A percentile compares a stretch with the other conserved stretches of the same genome.
These are phyloP conservation scores for Aureobasidium subglaciale DNA, from an alignment of 2,329 filamentous ascomycete species.

Conservation along the genomic window DNA sequence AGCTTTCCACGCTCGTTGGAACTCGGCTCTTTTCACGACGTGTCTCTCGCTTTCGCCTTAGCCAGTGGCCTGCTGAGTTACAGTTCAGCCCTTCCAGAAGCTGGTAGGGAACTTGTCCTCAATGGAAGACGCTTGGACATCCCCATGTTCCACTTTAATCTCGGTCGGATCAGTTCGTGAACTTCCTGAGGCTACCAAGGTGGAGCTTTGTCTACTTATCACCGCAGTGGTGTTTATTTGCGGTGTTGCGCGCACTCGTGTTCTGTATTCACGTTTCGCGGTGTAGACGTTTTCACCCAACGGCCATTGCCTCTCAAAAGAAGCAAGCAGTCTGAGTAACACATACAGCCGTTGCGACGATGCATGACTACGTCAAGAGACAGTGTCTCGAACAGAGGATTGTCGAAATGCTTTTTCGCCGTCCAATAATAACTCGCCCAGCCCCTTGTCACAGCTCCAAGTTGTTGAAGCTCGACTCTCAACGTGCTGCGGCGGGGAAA, in stretches of 20 bases:
- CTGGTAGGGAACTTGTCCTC: neutral
- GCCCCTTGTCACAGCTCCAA: constrained; percentile 1
- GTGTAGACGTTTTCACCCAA: neutral
- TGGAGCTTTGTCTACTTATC: constrained; percentile 5
- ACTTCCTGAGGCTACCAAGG: constrained; percentile 9
- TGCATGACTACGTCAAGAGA: constrained; percentile 4
- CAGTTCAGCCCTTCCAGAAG: constrained; percentile 12
- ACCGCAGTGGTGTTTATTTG: constrained; percentile 9
- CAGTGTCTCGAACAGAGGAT: constrained; percentile 5
- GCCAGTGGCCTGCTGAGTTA: neutral
- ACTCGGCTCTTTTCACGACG: neutral
- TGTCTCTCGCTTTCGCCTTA: neutral
- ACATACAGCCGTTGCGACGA: constrained; percentile 9
- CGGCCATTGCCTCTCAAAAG: neutral
- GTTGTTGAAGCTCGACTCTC: constrained; percentile 10
- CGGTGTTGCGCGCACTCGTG: neutral
- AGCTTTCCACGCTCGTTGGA: neutral
- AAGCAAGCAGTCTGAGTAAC: neutral
- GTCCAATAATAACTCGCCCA: constrained; percentile 6
- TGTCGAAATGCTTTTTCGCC: constrained; percentile 11
- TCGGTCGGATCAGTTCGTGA: constrained; percentile 13
- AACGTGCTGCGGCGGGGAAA: constrained; percentile 8
- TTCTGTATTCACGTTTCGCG: neutral
- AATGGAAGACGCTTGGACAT: constrained; percentile 7
- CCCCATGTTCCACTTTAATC: constrained; percentile 14